phyloP scores from a whole-genome alignment of 345 rosid species.

The Murraya paniculata region DNA sequence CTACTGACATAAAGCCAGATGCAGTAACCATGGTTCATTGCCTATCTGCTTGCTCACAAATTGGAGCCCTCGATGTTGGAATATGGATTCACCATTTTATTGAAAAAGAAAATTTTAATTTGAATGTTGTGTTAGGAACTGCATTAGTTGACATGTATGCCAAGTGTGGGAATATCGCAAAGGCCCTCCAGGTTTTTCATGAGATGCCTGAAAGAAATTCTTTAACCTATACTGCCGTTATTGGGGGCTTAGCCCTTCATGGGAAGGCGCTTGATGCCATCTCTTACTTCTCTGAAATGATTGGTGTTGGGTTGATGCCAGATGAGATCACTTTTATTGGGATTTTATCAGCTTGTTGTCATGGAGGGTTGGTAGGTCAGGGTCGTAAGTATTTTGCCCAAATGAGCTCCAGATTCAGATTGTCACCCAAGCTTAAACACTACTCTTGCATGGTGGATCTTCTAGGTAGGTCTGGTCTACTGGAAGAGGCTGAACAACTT shows the following conservation, averaged over 20 bases:
- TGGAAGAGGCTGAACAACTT: constrained; percentile 71
- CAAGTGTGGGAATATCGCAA: constrained; percentile 74
- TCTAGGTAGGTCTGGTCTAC: constrained; percentile 76
- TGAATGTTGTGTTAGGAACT: constrained; percentile 70
- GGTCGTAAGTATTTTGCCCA: constrained; percentile 64
- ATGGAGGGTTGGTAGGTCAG: constrained; percentile 73
- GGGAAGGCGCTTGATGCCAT: constrained; percentile 64
- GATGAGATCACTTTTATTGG: constrained; percentile 85
- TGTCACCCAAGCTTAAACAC: constrained; percentile 65
- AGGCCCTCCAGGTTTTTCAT: constrained; percentile 66
- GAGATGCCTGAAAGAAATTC: constrained; percentile 63
- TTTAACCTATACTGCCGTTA: constrained; percentile 71
- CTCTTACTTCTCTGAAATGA: constrained; percentile 66
- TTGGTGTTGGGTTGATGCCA: constrained; percentile 57
- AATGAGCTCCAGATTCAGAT: constrained; percentile 59
- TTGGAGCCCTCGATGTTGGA: constrained; percentile 84
- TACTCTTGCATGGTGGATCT: constrained; percentile 92
- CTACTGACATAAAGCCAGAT: constrained; percentile 50
- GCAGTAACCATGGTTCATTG: constrained; percentile 79
- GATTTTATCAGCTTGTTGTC: constrained; percentile 82
- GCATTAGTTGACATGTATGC: constrained; percentile 84
- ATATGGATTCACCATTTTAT: constrained; percentile 79
- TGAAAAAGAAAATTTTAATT: constrained; percentile 47
- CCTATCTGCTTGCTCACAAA: constrained; percentile 83
- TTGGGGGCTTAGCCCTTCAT: constrained; percentile 77